phyloP scores from a whole-genome alignment of 768 basidiomycete genomes.

The Coprinopsis sp. region DNA sequence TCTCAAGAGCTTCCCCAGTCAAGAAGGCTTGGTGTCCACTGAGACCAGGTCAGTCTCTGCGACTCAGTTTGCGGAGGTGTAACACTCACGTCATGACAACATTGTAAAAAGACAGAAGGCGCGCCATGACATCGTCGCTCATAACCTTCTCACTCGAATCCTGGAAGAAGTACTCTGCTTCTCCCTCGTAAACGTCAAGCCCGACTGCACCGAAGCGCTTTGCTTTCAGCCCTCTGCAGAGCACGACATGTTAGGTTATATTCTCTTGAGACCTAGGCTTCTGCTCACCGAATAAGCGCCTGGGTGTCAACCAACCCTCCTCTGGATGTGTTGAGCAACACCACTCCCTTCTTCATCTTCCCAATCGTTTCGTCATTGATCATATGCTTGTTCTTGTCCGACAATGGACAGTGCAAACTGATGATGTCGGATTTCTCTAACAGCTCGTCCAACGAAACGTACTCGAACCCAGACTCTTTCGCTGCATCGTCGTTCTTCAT shows the following conservation, averaged over 20 bases:
- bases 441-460: conserved; percentile 34
- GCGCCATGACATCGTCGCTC: no score
- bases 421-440: conserved; percentile 35
- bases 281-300: conserved; percentile 18
- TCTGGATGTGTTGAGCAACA: neutral
- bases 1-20: no score
- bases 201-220: neutral
- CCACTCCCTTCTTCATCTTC: conserved; percentile 25
- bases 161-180: neutral
- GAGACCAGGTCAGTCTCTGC: no score
- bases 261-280: neutral
- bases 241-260: no score
- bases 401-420: conserved; percentile 39
- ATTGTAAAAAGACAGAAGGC: no score
- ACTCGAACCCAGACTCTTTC: conserved; percentile 32
- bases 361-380: conserved; percentile 35
- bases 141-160: no score
- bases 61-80: no score
- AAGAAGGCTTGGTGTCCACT: no score
- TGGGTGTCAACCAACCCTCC: neutral
- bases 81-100: no score
- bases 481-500: conserved; percentile 29
- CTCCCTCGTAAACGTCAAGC: neutral
- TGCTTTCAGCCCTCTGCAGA: neutral
- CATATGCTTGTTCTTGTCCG: conserved; percentile 33